A percentile compares a stretch with the other conserved stretches of the same genome.
Evolutionary conservation across 1,284 basidiomycete species (phyloP).

Genomic region (Moesziomyces antarcticus): DNA sequence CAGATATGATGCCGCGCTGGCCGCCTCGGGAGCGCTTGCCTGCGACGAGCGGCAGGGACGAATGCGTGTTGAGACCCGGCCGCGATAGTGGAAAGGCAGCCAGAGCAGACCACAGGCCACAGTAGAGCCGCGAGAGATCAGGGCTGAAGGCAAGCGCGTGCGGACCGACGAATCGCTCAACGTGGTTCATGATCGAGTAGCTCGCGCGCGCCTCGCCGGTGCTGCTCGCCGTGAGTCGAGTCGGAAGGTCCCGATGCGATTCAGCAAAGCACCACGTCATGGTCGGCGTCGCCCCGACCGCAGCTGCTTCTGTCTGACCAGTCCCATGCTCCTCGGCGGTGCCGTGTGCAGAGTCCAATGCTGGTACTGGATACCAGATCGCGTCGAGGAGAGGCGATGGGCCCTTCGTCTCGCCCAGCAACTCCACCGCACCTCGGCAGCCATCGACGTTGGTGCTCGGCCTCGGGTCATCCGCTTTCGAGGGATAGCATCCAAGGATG

Average conservation of each 20-base stretch:
- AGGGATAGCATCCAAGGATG: slow-evolving; percentile 12
- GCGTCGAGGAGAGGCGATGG: slow-evolving; percentile 52
- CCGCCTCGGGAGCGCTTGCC: slow-evolving; percentile 19
- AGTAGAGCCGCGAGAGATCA: slow-evolving; percentile 52
- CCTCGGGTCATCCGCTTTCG: too few relatives aligned
- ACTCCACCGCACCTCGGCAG: neutral
- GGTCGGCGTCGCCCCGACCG: neutral
- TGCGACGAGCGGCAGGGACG: slow-evolving; percentile 22
- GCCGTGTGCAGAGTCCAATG: slow-evolving; percentile 7
- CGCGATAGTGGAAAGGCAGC: slow-evolving; percentile 41
- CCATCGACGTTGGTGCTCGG: too few relatives aligned
- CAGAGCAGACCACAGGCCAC: slow-evolving; percentile 36
- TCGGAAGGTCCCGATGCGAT: slow-evolving; percentile 47
- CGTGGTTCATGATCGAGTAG: slow-evolving; percentile 60
- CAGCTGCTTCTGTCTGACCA: neutral
- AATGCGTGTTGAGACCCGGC: slow-evolving; percentile 55
- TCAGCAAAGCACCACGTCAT: slow-evolving; percentile 56
- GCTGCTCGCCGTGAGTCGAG: slow-evolving; percentile 41
- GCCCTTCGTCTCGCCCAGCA: slow-evolving; percentile 1
- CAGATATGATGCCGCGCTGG: slow-evolving; percentile 51
- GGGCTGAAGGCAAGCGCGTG: slow-evolving; percentile 51
- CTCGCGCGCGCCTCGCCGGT: slow-evolving; percentile 35
- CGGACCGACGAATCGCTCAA: slow-evolving; percentile 55
- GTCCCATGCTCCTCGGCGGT: neutral
- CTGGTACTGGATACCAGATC: slow-evolving; percentile 53